A percentile compares a stretch with the other conserved stretches of the same genome.
Evolutionary conservation across 257 asterid species (phyloP).

Genomic region (Solanum pennellii): DNA sequence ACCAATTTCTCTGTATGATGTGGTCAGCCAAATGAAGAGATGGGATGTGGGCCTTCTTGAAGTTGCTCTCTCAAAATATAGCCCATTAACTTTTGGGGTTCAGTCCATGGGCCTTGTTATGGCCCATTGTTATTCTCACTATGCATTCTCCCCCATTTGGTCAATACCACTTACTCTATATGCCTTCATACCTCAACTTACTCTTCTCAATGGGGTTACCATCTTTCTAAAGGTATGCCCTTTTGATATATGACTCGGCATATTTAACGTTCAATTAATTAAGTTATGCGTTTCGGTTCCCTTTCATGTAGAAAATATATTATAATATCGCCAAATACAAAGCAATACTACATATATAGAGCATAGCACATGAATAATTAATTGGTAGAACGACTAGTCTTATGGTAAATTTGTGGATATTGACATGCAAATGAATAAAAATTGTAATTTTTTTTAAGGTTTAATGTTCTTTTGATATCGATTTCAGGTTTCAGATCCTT

Average conservation of each 20-base stretch:
- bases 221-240: conserved; percentile 58
- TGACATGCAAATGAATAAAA: background rate
- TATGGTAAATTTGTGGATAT: background rate
- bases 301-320: background rate
- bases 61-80: conserved; percentile 45
- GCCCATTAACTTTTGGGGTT: conserved; percentile 43
- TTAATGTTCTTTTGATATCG: background rate
- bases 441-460: background rate
- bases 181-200: conserved; percentile 46
- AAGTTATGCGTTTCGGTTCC: background rate
- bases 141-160: conserved; percentile 65
- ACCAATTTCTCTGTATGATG: conserved; percentile 52
- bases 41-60: conserved; percentile 74
- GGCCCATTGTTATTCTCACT: conserved; percentile 40
- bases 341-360: background rate
- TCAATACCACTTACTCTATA: conserved; percentile 43
- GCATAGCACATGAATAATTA: background rate
- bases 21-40: conserved; percentile 42
- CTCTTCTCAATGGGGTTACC: conserved; percentile 32
- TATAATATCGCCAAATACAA: background rate
- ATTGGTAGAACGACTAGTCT: background rate
- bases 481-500: conserved; percentile 42
- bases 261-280: background rate
- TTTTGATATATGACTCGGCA: background rate
- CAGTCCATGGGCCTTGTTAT: conserved; percentile 31